Conservation (phyloP, 495 filamentous ascomycete species). For the Penicillium malachiteum region DNA sequence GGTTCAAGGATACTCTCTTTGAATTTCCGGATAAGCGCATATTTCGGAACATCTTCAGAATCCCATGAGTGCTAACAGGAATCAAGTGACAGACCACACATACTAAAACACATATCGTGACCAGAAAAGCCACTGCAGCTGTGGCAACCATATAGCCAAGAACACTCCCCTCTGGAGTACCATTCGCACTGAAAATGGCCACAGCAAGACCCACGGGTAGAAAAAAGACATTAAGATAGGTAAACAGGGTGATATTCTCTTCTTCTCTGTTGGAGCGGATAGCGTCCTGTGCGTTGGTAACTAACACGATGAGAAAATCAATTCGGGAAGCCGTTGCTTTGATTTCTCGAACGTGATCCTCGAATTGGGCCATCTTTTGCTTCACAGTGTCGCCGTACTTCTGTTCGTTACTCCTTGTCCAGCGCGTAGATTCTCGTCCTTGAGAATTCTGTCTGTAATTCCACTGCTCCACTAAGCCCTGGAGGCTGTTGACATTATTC, state of each 20-base stretch:
- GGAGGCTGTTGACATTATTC: conserved; percentile 14
- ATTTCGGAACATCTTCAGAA: too few relatives aligned
- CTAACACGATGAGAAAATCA: conserved; percentile 11
- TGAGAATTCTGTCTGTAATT: conserved; percentile 14
- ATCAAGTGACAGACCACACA: too few relatives aligned
- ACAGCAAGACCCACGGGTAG: conserved; percentile 15
- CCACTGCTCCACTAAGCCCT: conserved; percentile 15
- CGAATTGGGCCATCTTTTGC: conserved; percentile 7
- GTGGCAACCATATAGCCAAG: conserved; percentile 5
- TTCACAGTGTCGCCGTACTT: conserved; percentile 18
- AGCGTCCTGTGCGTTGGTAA: conserved; percentile 17
- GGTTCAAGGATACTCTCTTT: too few relatives aligned
- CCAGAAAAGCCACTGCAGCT: neutral
- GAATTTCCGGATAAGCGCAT: too few relatives aligned
- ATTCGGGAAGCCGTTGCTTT: conserved; percentile 9
- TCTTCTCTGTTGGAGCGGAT: conserved; percentile 16
- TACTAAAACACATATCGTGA: neutral
- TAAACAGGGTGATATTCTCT: conserved; percentile 19
- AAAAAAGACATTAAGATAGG: conserved; percentile 21
- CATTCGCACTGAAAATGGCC: conserved; percentile 17
- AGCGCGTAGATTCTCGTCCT: conserved; percentile 14
- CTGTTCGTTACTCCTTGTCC: conserved; percentile 18
- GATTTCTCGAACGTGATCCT: conserved; percentile 13
- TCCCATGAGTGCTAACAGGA: too few relatives aligned
- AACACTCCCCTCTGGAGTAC: conserved; percentile 4